phyloP scores from a whole-genome alignment of 2,329 filamentous ascomycete species.

The Leptoxyphium fumago region DNA sequence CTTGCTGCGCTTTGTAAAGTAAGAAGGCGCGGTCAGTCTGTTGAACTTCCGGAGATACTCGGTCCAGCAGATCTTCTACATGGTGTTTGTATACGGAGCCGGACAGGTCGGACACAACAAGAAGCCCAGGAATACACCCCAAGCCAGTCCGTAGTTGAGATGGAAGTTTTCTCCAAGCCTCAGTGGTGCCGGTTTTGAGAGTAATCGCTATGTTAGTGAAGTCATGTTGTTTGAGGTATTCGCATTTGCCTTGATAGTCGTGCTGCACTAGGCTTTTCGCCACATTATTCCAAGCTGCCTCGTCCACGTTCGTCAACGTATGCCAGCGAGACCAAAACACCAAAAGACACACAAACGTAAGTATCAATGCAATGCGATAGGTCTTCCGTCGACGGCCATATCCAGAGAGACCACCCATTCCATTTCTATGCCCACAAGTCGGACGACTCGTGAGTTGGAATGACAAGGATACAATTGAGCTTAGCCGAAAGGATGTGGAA shows the following conservation, averaged over 20 bases:
- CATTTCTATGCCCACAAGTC: neutral
- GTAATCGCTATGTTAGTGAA: slow-evolving; percentile 35
- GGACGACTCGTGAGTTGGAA: too few relatives aligned
- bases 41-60: neutral
- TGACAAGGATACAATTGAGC: too few relatives aligned
- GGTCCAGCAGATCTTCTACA: neutral
- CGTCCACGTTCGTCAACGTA: neutral
- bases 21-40: neutral
- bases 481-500: too few relatives aligned
- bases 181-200: slow-evolving; percentile 42
- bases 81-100: neutral
- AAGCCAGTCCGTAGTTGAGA: slow-evolving; percentile 38
- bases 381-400: neutral
- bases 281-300: neutral
- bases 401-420: neutral
- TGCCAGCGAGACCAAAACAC: neutral
- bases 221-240: neutral
- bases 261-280: neutral
- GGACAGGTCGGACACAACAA: slow-evolving; percentile 34
- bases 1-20: neutral
- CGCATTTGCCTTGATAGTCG: neutral
- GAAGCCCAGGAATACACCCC: slow-evolving; percentile 31
- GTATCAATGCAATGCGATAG: neutral
- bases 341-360: neutral
- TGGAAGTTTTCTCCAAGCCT: slow-evolving; percentile 37